Conservation (phyloP, 2,329 filamentous ascomycete species). For the Epichloe hybrida region DNA sequence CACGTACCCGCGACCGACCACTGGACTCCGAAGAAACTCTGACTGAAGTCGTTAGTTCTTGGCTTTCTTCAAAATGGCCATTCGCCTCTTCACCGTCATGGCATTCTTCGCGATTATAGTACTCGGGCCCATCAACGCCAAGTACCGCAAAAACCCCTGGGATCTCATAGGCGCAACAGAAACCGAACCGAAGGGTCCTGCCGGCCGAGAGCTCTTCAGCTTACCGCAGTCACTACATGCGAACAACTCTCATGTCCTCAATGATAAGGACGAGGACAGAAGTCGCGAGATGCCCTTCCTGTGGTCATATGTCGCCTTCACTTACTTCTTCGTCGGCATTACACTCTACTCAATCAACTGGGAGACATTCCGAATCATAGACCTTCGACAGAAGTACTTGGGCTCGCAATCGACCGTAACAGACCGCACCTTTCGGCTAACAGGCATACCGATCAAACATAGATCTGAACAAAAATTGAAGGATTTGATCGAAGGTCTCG, state of each 20-base stretch:
- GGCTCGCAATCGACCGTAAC: constrained; percentile 92
- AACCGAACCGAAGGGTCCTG: neutral
- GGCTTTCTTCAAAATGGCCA: constrained; percentile 90
- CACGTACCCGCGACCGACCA: neutral
- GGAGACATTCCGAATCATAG: constrained; percentile 76
- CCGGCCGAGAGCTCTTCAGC: constrained; percentile 4
- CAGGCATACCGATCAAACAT: constrained; percentile 70
- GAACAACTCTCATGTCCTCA: constrained; percentile 8
- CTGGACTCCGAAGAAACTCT: constrained; percentile 3
- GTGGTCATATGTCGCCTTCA: constrained; percentile 91
- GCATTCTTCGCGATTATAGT: constrained; percentile 70
- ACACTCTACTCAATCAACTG: constrained; percentile 71
- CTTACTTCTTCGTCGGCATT: constrained; percentile 77
- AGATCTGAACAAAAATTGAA: constrained; percentile 74
- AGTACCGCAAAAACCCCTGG: constrained; percentile 28
- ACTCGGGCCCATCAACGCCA: constrained; percentile 73
- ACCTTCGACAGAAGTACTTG: constrained; percentile 77
- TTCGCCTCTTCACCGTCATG: constrained; percentile 66
- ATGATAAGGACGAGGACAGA: constrained; percentile 21
- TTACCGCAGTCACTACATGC: constrained; percentile 4
- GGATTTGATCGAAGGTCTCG: constrained; percentile 71
- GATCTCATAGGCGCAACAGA: neutral
- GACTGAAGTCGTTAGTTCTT: constrained; percentile 46
- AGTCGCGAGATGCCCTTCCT: constrained; percentile 41
- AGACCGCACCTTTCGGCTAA: constrained; percentile 82